phyloP scores from a whole-genome alignment of 768 basidiomycete species.

The Calocybe cyanea region DNA sequence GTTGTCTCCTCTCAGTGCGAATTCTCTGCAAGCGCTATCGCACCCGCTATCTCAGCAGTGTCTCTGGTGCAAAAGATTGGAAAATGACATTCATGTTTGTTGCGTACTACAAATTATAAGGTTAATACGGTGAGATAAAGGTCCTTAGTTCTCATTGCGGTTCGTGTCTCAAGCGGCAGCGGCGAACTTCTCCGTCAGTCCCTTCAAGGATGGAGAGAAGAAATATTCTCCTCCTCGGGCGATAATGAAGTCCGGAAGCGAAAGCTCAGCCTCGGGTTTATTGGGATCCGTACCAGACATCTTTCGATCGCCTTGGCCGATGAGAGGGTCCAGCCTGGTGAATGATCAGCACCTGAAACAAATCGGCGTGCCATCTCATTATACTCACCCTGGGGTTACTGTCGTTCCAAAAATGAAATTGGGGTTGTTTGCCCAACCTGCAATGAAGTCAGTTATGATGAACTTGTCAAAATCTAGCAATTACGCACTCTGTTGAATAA shows the following conservation, averaged over 20 bases:
- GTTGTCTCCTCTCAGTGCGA: no score
- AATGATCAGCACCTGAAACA: not conserved
- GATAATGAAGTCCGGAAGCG: constrained; percentile 35
- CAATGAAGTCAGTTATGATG: not conserved
- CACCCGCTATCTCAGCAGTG: no score
- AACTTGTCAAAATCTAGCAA: not conserved
- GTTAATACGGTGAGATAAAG: no score
- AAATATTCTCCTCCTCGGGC: constrained; percentile 53
- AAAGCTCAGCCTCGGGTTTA: constrained; percentile 22
- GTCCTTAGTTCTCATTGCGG: not conserved
- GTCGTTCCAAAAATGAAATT: constrained; percentile 30
- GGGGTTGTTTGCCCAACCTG: constrained; percentile 36
- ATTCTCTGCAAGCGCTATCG: no score
- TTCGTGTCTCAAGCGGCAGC: constrained; percentile 1
- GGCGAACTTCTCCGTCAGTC: constrained; percentile 33
- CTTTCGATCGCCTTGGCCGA: constrained; percentile 29
- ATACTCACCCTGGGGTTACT: constrained; percentile 27
- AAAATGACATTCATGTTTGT: no score
- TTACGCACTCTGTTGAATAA: constrained; percentile 37
- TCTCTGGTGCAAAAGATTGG: no score
- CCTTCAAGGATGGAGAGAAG: constrained; percentile 46
- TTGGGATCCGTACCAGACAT: constrained; percentile 32
- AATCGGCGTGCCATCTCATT: not conserved
- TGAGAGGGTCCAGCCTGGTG: constrained; percentile 45
- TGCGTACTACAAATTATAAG: no score